Evolutionary conservation across 2,329 filamentous ascomycete genomes (phyloP).

Genomic region (Xylariaceae sp.): DNA sequence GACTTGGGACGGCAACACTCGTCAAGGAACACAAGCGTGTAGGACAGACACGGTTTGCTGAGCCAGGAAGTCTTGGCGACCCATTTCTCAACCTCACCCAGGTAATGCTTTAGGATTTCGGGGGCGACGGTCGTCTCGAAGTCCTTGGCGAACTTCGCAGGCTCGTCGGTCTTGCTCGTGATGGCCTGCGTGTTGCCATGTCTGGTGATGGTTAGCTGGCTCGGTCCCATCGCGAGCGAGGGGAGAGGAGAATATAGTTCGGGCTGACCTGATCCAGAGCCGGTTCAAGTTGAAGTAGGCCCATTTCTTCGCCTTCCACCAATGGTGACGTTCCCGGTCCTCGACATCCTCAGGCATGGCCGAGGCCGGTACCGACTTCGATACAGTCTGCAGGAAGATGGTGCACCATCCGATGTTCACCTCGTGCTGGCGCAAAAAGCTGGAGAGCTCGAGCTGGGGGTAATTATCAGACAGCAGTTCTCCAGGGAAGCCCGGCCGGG

Average conservation of each 20-base stretch:
- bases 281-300: constrained; percentile 96
- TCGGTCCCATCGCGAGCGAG: constrained; percentile 1
- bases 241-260: neutral
- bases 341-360: constrained; percentile 72
- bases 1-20: constrained; percentile 96
- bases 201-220: constrained; percentile 38
- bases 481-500: neutral
- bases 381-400: constrained; percentile 83
- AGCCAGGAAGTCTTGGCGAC: constrained; percentile 91
- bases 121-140: constrained; percentile 90
- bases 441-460: constrained; percentile 77
- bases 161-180: constrained; percentile 68
- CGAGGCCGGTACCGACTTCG: constrained; percentile 71
- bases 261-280: constrained; percentile 72
- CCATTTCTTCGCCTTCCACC: constrained; percentile 99
- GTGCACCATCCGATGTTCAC: constrained; percentile 94
- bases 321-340: constrained; percentile 88
- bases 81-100: constrained; percentile 95
- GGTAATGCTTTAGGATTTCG: constrained; percentile 91
- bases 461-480: constrained; percentile 9
- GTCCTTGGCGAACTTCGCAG: constrained; percentile 75
- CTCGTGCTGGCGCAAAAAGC: constrained; percentile 68
- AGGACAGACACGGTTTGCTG: constrained; percentile 87
- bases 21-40: constrained; percentile 90
- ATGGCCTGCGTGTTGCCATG: constrained; percentile 82